Percentiles rank a stretch among this genome's conserved stretches.
These are phyloP conservation scores for Arabidopsis suecica DNA, from an alignment of 345 rosid species.

Conservation along the genomic window DNA sequence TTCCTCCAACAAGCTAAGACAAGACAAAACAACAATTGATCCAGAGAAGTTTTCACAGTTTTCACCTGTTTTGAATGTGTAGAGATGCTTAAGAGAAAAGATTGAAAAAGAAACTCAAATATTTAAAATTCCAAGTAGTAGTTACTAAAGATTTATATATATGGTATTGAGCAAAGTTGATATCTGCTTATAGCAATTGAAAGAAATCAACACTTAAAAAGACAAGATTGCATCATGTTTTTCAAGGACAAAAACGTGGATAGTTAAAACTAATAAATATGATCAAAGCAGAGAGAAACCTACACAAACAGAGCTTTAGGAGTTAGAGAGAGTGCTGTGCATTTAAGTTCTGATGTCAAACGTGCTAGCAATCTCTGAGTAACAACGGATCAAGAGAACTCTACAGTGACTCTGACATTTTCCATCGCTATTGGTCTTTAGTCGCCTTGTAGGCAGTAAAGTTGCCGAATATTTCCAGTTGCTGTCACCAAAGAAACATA, in stretches of 20 bases:
- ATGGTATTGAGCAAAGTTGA: constrained; percentile 36
- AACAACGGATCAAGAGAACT: constrained; percentile 34
- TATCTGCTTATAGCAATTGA: constrained; percentile 38
- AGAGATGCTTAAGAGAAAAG: constrained; percentile 29
- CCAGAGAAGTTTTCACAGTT: constrained; percentile 39
- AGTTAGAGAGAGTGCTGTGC: constrained; percentile 43
- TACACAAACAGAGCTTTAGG: constrained; percentile 31
- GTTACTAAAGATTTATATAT: constrained; percentile 22
- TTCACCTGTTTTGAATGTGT: constrained; percentile 32
- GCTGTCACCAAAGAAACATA: constrained; percentile 54
- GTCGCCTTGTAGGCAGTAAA: constrained; percentile 96
- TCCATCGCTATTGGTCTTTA: constrained; percentile 41
- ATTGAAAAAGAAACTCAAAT: neutral
- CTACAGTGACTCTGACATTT: constrained; percentile 34
- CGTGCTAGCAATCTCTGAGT: constrained; percentile 39
- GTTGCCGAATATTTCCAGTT: constrained; percentile 96
- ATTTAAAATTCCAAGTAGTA: constrained; percentile 12
- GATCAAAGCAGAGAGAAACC: constrained; percentile 35
- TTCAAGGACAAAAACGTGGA: constrained; percentile 17
- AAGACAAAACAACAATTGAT: constrained; percentile 5
- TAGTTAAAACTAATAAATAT: constrained; percentile 21
- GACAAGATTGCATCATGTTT: constrained; percentile 22
- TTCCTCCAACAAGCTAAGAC: constrained; percentile 57
- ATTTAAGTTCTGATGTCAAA: constrained; percentile 40
- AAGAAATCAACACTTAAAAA: constrained; percentile 31